Conservation (phyloP, 805 yeast species). For the Helenozyma baotianmanensis region DNA sequence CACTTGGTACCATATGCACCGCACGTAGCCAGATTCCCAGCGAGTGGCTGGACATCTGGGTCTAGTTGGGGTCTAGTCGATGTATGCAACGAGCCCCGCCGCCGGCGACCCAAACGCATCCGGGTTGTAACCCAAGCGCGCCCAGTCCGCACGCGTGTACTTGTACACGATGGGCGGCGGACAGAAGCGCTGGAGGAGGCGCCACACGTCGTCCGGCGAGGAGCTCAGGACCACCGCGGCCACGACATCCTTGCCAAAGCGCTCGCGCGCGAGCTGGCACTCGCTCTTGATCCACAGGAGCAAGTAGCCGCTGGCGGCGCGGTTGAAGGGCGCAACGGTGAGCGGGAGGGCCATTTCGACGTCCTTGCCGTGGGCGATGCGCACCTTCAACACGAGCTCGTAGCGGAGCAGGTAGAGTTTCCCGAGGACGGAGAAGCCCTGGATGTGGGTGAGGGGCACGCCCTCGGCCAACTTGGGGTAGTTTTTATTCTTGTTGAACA, state of each 20-base stretch:
- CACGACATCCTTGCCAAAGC: constrained; percentile 30
- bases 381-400: constrained; percentile 46
- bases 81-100: constrained; percentile 8
- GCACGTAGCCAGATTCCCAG: too few species aligned
- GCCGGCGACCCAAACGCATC: constrained; percentile 25
- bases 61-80: not conserved
- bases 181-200: constrained; percentile 18
- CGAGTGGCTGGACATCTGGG: too few species aligned
- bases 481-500: constrained; percentile 18
- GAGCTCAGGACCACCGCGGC: constrained; percentile 16
- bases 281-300: constrained; percentile 52
- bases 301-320: constrained; percentile 43
- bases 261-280: constrained; percentile 39
- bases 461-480: constrained; percentile 32
- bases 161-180: constrained; percentile 27
- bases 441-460: constrained; percentile 42
- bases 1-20: not conserved
- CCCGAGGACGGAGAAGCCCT: constrained; percentile 49
- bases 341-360: constrained; percentile 48
- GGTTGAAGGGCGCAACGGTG: constrained; percentile 51
- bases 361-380: constrained; percentile 45
- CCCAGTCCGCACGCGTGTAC: constrained; percentile 34
- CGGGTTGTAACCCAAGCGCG: constrained; percentile 33
- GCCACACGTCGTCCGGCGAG: constrained; percentile 19
- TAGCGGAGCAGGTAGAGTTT: constrained; percentile 49